These are phyloP conservation scores for Penicillium paradoxum DNA, from an alignment of 495 filamentous ascomycete genomes.

Conservation along the genomic window DNA sequence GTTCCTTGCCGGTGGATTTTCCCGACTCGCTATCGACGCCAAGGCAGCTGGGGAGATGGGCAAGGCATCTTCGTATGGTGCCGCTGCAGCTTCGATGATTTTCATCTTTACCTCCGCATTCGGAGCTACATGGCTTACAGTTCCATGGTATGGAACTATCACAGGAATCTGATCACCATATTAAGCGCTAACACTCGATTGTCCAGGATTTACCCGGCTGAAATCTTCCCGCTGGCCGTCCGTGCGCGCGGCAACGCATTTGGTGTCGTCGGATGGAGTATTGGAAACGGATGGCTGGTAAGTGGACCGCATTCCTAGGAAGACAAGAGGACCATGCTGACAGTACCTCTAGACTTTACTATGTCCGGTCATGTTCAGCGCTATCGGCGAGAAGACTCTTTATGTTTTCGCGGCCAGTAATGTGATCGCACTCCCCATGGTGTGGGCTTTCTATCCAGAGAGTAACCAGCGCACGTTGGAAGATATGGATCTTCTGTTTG, in stretches of 20 bases:
- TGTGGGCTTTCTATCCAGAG: constrained; percentile 67
- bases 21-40: constrained; percentile 48
- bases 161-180: fast-evolving
- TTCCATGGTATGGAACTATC: constrained; percentile 47
- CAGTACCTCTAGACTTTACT: constrained; percentile 44
- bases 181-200: not conserved
- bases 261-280: constrained; percentile 69
- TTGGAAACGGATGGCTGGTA: constrained; percentile 63
- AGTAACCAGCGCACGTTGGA: constrained; percentile 64
- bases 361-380: constrained; percentile 59
- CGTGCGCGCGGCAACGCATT: constrained; percentile 69
- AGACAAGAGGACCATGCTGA: not conserved
- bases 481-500: constrained; percentile 65
- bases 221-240: constrained; percentile 66
- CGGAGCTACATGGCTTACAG: constrained; percentile 67
- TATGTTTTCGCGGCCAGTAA: constrained; percentile 64
- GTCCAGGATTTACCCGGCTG: constrained; percentile 56
- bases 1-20: constrained; percentile 55
- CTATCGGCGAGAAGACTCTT: constrained; percentile 60
- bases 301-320: constrained; percentile 6
- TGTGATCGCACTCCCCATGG: constrained; percentile 57
- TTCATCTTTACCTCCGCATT: constrained; percentile 67
- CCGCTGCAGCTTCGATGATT: constrained; percentile 61
- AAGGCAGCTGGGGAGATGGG: constrained; percentile 38
- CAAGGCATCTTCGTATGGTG: constrained; percentile 51